Evolutionary conservation across 2,329 filamentous ascomycete genomes (phyloP).

Genomic region (Scedosporium boydii): DNA sequence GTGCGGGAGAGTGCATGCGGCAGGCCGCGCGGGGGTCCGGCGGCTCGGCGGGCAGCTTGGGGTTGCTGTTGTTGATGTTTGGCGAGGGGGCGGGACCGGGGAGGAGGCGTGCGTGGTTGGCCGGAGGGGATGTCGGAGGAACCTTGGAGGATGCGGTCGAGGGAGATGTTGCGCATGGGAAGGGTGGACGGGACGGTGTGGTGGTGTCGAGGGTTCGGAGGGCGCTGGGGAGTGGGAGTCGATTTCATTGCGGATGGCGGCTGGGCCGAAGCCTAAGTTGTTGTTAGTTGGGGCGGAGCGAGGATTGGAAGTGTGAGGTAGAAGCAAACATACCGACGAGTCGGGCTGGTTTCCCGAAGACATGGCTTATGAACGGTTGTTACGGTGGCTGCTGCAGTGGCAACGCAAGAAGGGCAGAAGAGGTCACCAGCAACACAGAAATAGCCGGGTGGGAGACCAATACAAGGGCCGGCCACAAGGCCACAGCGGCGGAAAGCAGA

Average conservation of each 20-base stretch:
- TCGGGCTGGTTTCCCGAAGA: neutral
- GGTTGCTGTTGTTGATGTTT: slow-evolving; percentile 19
- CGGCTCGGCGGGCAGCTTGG: slow-evolving; percentile 17
- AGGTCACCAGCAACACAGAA: no score
- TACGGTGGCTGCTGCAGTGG: neutral
- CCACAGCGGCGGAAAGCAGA: no score
- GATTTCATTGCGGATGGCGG: neutral
- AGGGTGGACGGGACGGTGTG: slow-evolving; percentile 7
- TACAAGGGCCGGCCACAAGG: no score
- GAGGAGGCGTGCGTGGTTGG: slow-evolving; percentile 64
- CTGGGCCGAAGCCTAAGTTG: neutral
- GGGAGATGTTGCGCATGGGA: slow-evolving; percentile 69
- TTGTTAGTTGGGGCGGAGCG: no score
- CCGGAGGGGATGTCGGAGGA: slow-evolving; percentile 92
- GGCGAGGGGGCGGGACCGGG: slow-evolving; percentile 33
- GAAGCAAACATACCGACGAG: neutral
- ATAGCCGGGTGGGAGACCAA: no score
- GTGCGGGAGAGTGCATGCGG: slow-evolving; percentile 27
- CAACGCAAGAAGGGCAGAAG: neutral
- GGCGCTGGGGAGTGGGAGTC: neutral
- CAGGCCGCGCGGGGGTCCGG: slow-evolving; percentile 21
- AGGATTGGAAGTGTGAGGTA: neutral
- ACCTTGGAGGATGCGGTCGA: slow-evolving; percentile 92
- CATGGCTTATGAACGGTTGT: neutral
- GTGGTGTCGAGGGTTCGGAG: neutral